Evolutionary conservation across 495 filamentous ascomycete species (phyloP), one percentile per base, ranked within the genome.

Genomic region (Lophium mytilinum): DNA sequence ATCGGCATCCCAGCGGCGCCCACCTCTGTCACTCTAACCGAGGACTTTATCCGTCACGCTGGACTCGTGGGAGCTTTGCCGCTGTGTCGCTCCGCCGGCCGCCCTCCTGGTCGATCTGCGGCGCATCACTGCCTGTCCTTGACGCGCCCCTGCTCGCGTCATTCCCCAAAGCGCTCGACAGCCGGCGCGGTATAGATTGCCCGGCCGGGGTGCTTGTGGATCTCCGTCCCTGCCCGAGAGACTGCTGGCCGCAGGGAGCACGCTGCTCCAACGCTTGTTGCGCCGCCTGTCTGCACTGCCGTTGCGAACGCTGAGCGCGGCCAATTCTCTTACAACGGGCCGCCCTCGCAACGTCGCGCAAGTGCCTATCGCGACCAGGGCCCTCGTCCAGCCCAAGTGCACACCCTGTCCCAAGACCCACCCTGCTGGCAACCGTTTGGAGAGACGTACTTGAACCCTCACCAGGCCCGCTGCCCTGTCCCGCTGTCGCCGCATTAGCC

Each of bases 141-240:
- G 52, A 47, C 10, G 15, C 33, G 51, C 43, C 55, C 34, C 52
- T 54, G 37, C 18, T n/a, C 50, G 50, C 45, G 34, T 57, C 58
- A 62, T 49, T 59, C 55, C 59, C 56, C 21, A 56, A 62, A 59
- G 52, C 34, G 59, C 50, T 62, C 53, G 63, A 66, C 46, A 60
- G 59, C 63, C 63, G 63, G 59, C 35, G 59, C 63, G 9, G 52
- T 62, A 66, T 59, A 62, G 63, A 62, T 65, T 65, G 55, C 43
- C 55, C 40, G 59, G 40, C 34, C 59, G 54, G 62, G 58, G 41
- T 58, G n/a, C 40, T 46, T 62, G 34, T 34, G 50, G 50, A 52
- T 52, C 50, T 52, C 50, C 50, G 50, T 52, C 24, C 50, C 50
- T 52, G 50, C 50, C 37, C 50, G 34, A 37, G 17, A 30, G 24